phyloP scores from a whole-genome alignment of 345 rosid species.

The Syzygium jambos region DNA sequence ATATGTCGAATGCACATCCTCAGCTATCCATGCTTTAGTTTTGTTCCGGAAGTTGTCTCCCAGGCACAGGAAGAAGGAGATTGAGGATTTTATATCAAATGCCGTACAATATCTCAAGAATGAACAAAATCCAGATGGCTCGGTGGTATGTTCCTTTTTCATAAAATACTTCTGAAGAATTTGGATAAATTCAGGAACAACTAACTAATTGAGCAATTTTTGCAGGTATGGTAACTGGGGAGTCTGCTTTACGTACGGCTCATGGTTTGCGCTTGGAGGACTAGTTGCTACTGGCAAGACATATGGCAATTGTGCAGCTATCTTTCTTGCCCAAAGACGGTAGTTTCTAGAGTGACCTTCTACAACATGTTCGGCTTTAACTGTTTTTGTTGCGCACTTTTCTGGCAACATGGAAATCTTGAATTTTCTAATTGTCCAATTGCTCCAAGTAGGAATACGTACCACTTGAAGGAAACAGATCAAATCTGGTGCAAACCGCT shows the following conservation, averaged over 20 bases:
- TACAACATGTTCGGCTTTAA: background rate
- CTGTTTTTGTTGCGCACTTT: background rate
- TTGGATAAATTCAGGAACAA: background rate
- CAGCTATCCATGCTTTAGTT: constrained; percentile 25
- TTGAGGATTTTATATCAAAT: constrained; percentile 28
- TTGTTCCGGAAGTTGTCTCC: constrained; percentile 37
- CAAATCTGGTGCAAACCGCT: too few species aligned
- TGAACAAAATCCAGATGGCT: constrained; percentile 41
- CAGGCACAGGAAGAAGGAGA: constrained; percentile 28
- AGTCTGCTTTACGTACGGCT: constrained; percentile 39
- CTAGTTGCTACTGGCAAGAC: constrained; percentile 22
- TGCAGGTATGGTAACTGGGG: constrained; percentile 52
- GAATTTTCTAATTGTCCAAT: too few species aligned
- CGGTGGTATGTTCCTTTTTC: constrained; percentile 21
- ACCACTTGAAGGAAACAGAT: too few species aligned
- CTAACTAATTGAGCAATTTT: background rate
- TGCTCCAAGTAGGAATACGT: too few species aligned
- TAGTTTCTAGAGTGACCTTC: background rate
- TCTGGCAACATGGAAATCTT: too few species aligned
- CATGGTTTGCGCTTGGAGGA: constrained; percentile 37
- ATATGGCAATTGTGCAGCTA: constrained; percentile 6
- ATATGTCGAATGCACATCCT: constrained; percentile 42
- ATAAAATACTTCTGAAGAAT: background rate
- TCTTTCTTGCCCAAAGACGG: constrained; percentile 38
- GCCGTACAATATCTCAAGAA: constrained; percentile 19